Conservation (phyloP, 2,329 filamentous ascomycete species). For the Colletotrichum plurivorum region DNA sequence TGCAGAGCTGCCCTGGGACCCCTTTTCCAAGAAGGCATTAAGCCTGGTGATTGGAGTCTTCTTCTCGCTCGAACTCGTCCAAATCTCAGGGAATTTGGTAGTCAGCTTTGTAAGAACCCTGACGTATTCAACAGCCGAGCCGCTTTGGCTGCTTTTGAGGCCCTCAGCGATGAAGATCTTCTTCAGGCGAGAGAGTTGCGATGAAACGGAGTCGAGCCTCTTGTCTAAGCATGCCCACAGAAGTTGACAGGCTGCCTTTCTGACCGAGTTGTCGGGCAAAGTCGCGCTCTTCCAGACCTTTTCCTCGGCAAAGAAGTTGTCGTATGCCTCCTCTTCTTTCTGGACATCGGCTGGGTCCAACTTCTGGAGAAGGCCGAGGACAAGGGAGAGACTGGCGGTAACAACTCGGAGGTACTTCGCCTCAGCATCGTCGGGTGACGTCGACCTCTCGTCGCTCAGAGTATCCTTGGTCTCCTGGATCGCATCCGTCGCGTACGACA, state of each 20-base stretch:
- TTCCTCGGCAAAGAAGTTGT: constrained; percentile 76
- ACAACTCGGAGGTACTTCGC: constrained; percentile 87
- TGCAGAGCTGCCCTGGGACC: constrained; percentile 82
- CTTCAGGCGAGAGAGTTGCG: constrained; percentile 65
- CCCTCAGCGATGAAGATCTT: constrained; percentile 79
- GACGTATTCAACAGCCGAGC: constrained; percentile 81
- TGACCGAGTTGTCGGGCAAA: constrained; percentile 69
- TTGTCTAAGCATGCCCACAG: constrained; percentile 64
- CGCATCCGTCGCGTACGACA: constrained; percentile 86
- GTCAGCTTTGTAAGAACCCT: constrained; percentile 78
- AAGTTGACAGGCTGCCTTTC: constrained; percentile 67
- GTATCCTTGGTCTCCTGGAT: constrained; percentile 85
- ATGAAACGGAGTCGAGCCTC: constrained; percentile 61
- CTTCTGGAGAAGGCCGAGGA: constrained; percentile 66
- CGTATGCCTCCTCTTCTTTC: constrained; percentile 74
- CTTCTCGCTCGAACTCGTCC: constrained; percentile 74
- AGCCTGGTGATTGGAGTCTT: constrained; percentile 71
- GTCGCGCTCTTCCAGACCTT: constrained; percentile 77
- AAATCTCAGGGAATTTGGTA: constrained; percentile 74
- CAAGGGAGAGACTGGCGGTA: constrained; percentile 67
- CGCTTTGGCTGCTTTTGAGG: constrained; percentile 78
- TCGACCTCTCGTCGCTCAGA: constrained; percentile 89
- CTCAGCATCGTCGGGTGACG: constrained; percentile 86
- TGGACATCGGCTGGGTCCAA: constrained; percentile 67
- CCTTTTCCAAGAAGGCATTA: constrained; percentile 81